These are phyloP conservation scores for Candida jianshihensis DNA, from an alignment of 805 yeast species.

Conservation along the genomic window DNA sequence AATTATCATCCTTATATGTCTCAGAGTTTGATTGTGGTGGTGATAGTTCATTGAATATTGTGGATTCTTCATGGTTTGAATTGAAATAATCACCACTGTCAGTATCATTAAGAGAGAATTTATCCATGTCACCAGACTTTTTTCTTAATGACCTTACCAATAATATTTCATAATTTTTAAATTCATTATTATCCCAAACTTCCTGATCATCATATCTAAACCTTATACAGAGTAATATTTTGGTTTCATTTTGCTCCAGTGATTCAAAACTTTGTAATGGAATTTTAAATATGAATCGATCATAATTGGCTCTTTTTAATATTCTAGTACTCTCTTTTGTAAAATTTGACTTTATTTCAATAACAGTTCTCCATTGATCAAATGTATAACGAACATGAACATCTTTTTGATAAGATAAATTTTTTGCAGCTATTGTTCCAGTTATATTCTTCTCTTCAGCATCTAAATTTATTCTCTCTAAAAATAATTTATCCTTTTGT, in stretches of 20 bases:
- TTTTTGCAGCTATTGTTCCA: slow-evolving; percentile 77
- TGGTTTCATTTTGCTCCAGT: slow-evolving; percentile 9
- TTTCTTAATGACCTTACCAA: slow-evolving; percentile 10
- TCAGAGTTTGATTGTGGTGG: background rate
- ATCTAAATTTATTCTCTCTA: slow-evolving; percentile 58
- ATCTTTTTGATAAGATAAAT: slow-evolving; percentile 59
- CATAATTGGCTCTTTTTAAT: slow-evolving; percentile 47
- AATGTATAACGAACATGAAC: slow-evolving; percentile 69
- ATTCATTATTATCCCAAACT: slow-evolving; percentile 73
- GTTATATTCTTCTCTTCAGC: slow-evolving; percentile 46
- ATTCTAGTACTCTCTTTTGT: slow-evolving; percentile 42
- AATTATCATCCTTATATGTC: background rate
- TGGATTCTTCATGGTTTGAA: background rate
- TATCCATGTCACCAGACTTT: slow-evolving; percentile 6
- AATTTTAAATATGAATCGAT: slow-evolving; percentile 64
- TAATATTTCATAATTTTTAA: slow-evolving; percentile 47
- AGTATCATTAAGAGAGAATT: slow-evolving; percentile 16
- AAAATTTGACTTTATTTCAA: slow-evolving; percentile 60
- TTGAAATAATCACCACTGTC: slow-evolving; percentile 13
- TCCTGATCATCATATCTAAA: slow-evolving; percentile 37
- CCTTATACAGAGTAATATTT: slow-evolving; percentile 42
- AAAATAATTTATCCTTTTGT: slow-evolving; percentile 36
- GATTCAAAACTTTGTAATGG: slow-evolving; percentile 32
- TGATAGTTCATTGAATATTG: background rate
- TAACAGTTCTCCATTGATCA: slow-evolving; percentile 72